Percentiles rank a stretch among this genome's conserved stretches.
Conservation (phyloP, 1,284 basidiomycete species). For the Mycena citricolor region DNA sequence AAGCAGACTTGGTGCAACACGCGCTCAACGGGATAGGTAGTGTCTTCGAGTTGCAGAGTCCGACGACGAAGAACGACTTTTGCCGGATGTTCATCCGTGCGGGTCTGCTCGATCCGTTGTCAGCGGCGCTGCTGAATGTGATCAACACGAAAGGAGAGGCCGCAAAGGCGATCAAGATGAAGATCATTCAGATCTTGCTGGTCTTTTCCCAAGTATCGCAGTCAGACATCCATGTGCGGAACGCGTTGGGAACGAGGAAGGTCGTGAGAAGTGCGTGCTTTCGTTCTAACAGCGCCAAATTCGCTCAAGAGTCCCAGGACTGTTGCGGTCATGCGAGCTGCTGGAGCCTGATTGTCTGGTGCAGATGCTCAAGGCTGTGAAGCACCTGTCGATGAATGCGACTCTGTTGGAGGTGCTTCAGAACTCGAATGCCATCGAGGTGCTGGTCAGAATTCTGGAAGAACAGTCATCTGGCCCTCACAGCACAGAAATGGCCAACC, state of each 20-base stretch:
- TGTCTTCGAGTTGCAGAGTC: conserved; percentile 93
- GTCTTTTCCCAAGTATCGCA: conserved; percentile 96
- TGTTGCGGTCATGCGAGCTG: conserved; percentile 81
- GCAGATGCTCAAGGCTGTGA: conserved; percentile 90
- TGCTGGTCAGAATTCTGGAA: conserved; percentile 81
- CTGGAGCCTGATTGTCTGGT: conserved; percentile 85
- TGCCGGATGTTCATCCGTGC: conserved; percentile 98
- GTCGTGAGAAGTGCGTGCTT: conserved; percentile 78
- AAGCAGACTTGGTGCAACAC: conserved; percentile 88
- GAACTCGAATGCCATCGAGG: conserved; percentile 94
- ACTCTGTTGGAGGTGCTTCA: conserved; percentile 90
- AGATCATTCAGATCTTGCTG: conserved; percentile 88
- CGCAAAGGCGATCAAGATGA: conserved; percentile 76
- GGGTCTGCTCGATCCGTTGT: conserved; percentile 90
- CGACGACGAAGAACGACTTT: conserved; percentile 96
- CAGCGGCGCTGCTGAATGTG: conserved; percentile 85
- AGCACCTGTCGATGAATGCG: conserved; percentile 93
- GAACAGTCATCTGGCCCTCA: conserved; percentile 79
- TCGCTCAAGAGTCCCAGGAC: conserved; percentile 46
- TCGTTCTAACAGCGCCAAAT: conserved; percentile 2
- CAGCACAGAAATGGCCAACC: conserved; percentile 89
- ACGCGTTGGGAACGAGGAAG: conserved; percentile 86
- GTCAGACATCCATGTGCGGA: conserved; percentile 88
- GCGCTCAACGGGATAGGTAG: conserved; percentile 93
- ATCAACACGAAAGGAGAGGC: conserved; percentile 72